These are phyloP conservation scores for Backusella parvicylindrica DNA, from an alignment of 192 early-diverging fungal genomes.

Conservation along the genomic window DNA sequence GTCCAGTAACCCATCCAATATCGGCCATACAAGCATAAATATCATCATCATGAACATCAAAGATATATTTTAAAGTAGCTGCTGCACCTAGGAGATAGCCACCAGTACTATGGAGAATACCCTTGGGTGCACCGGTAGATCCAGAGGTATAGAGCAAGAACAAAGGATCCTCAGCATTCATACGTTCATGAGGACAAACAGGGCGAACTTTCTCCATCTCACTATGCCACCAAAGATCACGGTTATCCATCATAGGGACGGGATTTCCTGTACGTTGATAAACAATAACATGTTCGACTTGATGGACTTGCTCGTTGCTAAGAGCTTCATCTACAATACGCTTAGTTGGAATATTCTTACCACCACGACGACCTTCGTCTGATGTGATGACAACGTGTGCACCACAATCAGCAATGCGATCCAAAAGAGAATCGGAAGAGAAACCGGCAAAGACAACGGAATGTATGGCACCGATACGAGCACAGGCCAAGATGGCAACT, in stretches of 20 bases:
- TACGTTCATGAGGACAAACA: conserved; percentile 81
- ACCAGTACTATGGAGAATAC: conserved; percentile 90
- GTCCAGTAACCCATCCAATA: conserved; percentile 87
- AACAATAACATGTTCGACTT: conserved; percentile 83
- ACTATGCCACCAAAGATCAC: conserved; percentile 96
- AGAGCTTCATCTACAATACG: conserved; percentile 91
- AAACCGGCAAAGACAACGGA: conserved; percentile 97
- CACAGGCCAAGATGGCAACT: conserved; percentile 91
- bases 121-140: conserved; percentile 86
- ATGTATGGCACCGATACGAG: conserved; percentile 91
- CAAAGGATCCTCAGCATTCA: conserved; percentile 88
- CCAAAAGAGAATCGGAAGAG: conserved; percentile 86
- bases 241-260: conserved; percentile 66
- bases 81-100: conserved; percentile 89
- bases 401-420: conserved; percentile 83
- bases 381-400: conserved; percentile 85
- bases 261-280: conserved; percentile 84
- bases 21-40: conserved; percentile 94
- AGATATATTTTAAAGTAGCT: conserved; percentile 85
- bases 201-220: conserved; percentile 76
- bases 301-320: conserved; percentile 59
- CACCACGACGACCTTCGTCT: conserved; percentile 90
- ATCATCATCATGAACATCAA: conserved; percentile 88
- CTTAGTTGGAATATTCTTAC: conserved; percentile 85
- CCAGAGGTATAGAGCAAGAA: conserved; percentile 95